Conservation (phyloP, 495 filamentous ascomycete genomes). For the Xylaria telfairii region DNA sequence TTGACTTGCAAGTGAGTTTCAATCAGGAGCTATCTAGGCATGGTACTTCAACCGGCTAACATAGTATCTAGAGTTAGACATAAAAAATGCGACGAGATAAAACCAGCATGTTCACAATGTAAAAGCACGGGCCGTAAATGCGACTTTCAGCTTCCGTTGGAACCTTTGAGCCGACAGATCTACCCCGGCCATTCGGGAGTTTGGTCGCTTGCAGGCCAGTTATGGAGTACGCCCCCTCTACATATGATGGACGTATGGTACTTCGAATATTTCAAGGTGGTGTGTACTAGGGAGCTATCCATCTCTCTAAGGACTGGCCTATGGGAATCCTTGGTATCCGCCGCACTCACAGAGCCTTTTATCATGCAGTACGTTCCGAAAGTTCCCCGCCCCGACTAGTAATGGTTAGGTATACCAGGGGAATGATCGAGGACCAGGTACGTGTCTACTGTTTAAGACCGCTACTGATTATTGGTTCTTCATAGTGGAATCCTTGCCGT, state of each 20-base stretch:
- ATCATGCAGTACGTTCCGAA: conserved; percentile 2
- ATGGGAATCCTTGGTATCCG: not conserved
- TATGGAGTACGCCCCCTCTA: not conserved
- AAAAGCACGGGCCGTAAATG: not conserved
- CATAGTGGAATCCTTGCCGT: not conserved
- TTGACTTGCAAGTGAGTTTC: conserved; percentile 1
- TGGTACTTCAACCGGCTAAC: not conserved
- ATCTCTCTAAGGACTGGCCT: not conserved
- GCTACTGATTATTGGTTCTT: not conserved
- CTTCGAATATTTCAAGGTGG: not conserved
- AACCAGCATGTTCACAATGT: not conserved
- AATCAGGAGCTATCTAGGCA: not conserved
- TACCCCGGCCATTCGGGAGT: not conserved
- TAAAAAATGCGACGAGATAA: not conserved
- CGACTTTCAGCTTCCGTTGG: not conserved
- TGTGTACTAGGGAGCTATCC: not conserved
- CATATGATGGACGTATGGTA: not conserved
- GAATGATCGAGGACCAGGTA: not conserved
- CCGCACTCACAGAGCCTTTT: not conserved
- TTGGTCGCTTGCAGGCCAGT: not conserved
- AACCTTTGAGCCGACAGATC: not conserved
- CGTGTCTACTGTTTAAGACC: not conserved
- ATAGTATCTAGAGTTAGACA: not conserved
- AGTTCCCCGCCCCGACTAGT: not conserved
- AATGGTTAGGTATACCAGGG: too few relatives aligned